Conservation (phyloP, 2,329 filamentous ascomycete species). For the Verticillium tricorpus region DNA sequence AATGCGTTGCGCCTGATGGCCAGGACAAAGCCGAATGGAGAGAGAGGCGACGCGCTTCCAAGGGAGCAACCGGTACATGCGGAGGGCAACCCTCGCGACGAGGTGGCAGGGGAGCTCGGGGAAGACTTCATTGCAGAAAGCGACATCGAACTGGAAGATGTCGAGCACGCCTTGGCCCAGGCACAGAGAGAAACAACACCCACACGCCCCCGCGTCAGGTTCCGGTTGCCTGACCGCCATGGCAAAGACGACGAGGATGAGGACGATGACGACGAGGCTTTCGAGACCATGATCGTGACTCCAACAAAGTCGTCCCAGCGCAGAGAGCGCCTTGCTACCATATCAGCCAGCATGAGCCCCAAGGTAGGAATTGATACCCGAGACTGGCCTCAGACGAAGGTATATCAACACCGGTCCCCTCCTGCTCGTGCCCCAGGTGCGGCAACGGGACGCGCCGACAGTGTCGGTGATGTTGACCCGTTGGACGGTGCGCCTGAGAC, state of each 20-base stretch:
- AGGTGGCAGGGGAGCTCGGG: background rate
- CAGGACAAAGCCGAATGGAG: background rate
- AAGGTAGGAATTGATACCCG: background rate
- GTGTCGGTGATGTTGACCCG: background rate
- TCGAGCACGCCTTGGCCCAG: background rate
- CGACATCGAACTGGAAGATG: constrained; percentile 9
- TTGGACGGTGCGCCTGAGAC: background rate
- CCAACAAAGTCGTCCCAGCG: constrained; percentile 9
- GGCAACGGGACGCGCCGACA: background rate
- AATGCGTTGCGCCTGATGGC: background rate
- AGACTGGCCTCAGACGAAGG: constrained; percentile 3
- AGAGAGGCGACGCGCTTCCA: background rate
- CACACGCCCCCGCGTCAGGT: background rate
- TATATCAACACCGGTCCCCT: background rate
- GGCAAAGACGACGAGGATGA: constrained; percentile 7
- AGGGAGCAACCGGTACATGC: background rate
- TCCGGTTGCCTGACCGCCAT: background rate
- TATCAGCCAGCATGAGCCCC: constrained; percentile 3
- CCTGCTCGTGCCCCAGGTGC: background rate
- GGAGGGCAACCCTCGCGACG: background rate
- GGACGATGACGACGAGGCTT: constrained; percentile 15
- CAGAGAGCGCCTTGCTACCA: constrained; percentile 5
- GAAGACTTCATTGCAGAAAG: constrained; percentile 7
- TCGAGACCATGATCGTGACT: constrained; percentile 29
- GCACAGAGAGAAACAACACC: background rate